These are phyloP conservation scores for Trebouxia gelatinosa DNA, from an alignment of 163 green algal species.

Conservation along the genomic window DNA sequence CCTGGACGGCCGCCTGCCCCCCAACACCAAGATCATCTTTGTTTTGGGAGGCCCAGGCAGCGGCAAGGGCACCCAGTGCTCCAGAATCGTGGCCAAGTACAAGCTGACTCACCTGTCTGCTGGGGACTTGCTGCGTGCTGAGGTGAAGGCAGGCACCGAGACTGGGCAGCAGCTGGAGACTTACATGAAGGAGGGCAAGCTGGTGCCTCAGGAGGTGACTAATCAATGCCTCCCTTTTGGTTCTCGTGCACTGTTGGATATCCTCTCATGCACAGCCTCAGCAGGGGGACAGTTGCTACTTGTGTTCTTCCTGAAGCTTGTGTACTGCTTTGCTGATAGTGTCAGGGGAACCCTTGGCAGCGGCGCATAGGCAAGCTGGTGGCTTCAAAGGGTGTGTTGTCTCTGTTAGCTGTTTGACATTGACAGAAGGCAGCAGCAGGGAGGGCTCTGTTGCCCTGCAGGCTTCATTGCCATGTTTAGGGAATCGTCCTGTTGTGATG, in stretches of 20 bases:
- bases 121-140: slow-evolving; percentile 72
- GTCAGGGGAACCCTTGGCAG: too few relatives aligned
- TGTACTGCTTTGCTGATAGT: background rate
- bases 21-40: slow-evolving; percentile 52
- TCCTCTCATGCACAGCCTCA: background rate
- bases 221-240: slow-evolving; percentile 33
- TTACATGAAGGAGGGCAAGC: slow-evolving; percentile 71
- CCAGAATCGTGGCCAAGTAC: slow-evolving; percentile 65
- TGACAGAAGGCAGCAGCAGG: too few relatives aligned
- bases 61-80: slow-evolving; percentile 79
- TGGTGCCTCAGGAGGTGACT: slow-evolving; percentile 65
- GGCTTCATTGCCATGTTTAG: too few relatives aligned
- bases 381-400: too few relatives aligned
- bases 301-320: background rate
- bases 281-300: too few relatives aligned
- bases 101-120: slow-evolving; percentile 72
- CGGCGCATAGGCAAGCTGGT: too few relatives aligned
- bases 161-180: slow-evolving; percentile 51
- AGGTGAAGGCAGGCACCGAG: slow-evolving; percentile 63
- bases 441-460: too few relatives aligned
- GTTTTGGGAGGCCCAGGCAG: slow-evolving; percentile 65
- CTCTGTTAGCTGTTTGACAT: too few relatives aligned
- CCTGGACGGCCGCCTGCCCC: background rate
- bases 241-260: background rate
- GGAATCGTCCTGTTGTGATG: too few relatives aligned